These are phyloP conservation scores for Clohesyomyces aquaticus DNA, from an alignment of 495 filamentous ascomycete species.

Conservation along the genomic window DNA sequence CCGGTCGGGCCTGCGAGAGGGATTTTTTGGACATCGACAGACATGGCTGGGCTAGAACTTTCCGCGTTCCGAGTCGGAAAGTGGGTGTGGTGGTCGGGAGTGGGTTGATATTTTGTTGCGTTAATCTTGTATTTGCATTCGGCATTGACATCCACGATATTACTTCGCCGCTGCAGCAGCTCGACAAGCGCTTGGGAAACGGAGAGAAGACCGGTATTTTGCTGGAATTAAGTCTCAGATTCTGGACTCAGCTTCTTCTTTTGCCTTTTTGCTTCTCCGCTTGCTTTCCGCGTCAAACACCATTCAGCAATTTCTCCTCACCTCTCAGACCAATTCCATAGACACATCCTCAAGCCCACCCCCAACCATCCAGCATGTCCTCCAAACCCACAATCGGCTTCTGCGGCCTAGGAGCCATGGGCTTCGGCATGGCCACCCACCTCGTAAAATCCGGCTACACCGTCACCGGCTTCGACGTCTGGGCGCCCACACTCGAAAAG, in stretches of 20 bases:
- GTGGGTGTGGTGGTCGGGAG: too few relatives aligned
- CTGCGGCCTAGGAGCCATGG: constrained; percentile 87
- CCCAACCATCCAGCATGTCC: constrained; percentile 19
- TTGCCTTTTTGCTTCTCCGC: neutral
- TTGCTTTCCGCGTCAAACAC: constrained; percentile 2
- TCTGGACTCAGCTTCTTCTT: neutral
- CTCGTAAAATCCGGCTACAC: constrained; percentile 69
- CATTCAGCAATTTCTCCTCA: neutral
- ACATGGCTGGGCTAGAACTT: too few relatives aligned
- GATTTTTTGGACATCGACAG: too few relatives aligned
- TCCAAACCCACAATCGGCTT: constrained; percentile 63
- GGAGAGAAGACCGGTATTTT: neutral
- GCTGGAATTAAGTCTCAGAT: neutral
- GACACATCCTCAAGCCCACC: constrained; percentile 2
- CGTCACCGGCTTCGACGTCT: constrained; percentile 79
- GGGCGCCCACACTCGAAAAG: constrained; percentile 68
- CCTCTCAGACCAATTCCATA: neutral
- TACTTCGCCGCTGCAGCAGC: neutral
- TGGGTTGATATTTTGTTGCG: neutral
- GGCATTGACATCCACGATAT: too few relatives aligned
- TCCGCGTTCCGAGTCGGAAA: too few relatives aligned
- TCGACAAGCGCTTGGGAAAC: neutral
- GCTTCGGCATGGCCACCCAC: constrained; percentile 82
- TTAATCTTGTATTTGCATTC: too few relatives aligned
- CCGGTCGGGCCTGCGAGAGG: constrained; percentile 20